Conservation (phyloP, 1,139 yeast genomes). For the Hyphopichia khmerensis region DNA sequence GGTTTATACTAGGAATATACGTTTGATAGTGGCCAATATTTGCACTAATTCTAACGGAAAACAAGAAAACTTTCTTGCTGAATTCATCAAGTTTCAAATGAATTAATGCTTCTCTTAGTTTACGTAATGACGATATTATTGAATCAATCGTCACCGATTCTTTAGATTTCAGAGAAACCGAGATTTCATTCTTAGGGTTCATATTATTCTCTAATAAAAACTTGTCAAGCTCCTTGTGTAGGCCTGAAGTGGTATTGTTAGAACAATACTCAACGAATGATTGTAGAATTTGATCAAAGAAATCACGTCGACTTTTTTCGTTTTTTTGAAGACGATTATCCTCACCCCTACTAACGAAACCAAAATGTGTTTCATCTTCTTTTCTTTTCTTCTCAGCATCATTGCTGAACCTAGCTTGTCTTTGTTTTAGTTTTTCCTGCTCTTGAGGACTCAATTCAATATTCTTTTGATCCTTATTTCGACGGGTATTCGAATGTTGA, state of each 20-base stretch:
- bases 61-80: constrained; percentile 46
- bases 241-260: constrained; percentile 15
- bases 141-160: constrained; percentile 17
- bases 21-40: constrained; percentile 55
- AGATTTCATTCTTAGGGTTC: no score
- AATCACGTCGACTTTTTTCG: constrained; percentile 33
- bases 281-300: constrained; percentile 34
- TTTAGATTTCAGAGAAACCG: no score
- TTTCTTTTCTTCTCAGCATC: constrained; percentile 6
- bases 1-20: constrained; percentile 52
- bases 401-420: constrained; percentile 17
- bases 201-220: no score
- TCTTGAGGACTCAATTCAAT: not conserved
- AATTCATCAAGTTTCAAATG: constrained; percentile 36
- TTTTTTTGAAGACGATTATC: constrained; percentile 50
- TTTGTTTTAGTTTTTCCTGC: constrained; percentile 2
- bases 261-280: constrained; percentile 30
- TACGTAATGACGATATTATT: constrained; percentile 33
- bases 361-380: constrained; percentile 27
- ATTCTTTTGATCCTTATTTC: no score
- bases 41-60: constrained; percentile 48
- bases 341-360: constrained; percentile 60
- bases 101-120: constrained; percentile 57
- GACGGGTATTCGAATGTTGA: no score
- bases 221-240: constrained; percentile 15